Evolutionary conservation across 352 stramenopile species (phyloP).

Genomic region (Globisporangium nunn): DNA sequence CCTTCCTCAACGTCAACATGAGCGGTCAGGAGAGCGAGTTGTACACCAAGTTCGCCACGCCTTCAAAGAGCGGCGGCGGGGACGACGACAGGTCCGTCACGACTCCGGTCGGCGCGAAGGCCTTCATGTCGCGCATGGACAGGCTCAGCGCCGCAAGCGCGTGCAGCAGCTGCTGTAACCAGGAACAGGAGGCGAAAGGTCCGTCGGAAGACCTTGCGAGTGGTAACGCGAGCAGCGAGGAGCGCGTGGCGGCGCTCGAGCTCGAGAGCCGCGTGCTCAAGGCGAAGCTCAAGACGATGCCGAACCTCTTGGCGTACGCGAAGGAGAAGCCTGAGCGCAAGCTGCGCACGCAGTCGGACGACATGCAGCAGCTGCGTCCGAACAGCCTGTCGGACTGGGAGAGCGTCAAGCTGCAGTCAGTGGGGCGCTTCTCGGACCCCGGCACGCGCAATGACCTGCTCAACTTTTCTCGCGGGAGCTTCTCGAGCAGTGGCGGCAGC

Average conservation of each 20-base stretch:
- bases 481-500: conserved; percentile 20
- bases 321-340: conserved; percentile 23
- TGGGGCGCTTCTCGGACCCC: conserved; percentile 63
- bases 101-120: conserved; percentile 15
- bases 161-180: conserved; percentile 12
- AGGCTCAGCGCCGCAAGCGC: conserved; percentile 29
- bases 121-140: conserved; percentile 14
- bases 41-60: conserved; percentile 27
- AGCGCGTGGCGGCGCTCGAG: conserved; percentile 10
- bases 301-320: conserved; percentile 46
- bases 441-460: conserved; percentile 65
- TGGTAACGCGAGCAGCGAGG: conserved; percentile 1
- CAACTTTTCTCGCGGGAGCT: conserved; percentile 51
- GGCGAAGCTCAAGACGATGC: conserved; percentile 33
- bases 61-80: background rate
- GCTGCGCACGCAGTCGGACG: conserved; percentile 44
- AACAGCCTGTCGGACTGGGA: conserved; percentile 50
- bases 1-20: conserved; percentile 82
- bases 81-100: conserved; percentile 19
- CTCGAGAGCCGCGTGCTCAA: conserved; percentile 30
- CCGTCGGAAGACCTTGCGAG: conserved; percentile 12
- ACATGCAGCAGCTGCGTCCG: conserved; percentile 6
- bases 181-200: conserved; percentile 10
- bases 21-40: conserved; percentile 42
- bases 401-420: conserved; percentile 25